Evolutionary conservation across 257 asterid genomes (phyloP).

Genomic region (Striga asiatica): DNA sequence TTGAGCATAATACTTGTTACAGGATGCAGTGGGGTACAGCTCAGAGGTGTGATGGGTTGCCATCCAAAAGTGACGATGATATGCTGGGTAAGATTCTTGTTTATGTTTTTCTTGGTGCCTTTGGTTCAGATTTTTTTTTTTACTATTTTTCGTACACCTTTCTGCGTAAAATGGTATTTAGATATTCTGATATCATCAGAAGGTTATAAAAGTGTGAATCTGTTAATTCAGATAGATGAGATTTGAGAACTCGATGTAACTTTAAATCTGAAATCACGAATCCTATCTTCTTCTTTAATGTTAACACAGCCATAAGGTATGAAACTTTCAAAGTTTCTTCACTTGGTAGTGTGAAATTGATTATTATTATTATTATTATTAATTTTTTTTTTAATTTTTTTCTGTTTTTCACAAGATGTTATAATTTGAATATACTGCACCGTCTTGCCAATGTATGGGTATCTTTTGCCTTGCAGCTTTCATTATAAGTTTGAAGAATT

Average conservation of each 20-base stretch:
- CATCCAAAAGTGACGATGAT: constrained; percentile 67
- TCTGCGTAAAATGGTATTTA: constrained; percentile 13
- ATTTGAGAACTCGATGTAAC: background rate
- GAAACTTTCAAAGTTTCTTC: background rate
- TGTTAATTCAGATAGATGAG: background rate
- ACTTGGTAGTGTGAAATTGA: no score
- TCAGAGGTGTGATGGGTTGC: constrained; percentile 88
- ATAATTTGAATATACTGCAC: background rate
- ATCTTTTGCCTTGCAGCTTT: background rate
- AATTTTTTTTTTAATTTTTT: no score
- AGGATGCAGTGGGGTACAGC: constrained; percentile 97
- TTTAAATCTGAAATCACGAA: background rate
- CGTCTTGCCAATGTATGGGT: background rate
- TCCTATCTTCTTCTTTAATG: background rate
- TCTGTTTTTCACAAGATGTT: background rate
- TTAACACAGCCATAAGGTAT: background rate
- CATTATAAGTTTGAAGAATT: no score
- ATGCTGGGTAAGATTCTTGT: constrained; percentile 55
- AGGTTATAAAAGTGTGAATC: background rate
- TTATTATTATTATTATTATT: no score
- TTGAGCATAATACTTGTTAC: constrained; percentile 92
- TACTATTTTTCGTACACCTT: no score
- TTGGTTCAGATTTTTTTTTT: background rate
- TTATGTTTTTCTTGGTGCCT: no score
- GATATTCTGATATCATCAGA: background rate